Conservation (phyloP, 1,284 basidiomycete species). For the Boletus sp. region DNA sequence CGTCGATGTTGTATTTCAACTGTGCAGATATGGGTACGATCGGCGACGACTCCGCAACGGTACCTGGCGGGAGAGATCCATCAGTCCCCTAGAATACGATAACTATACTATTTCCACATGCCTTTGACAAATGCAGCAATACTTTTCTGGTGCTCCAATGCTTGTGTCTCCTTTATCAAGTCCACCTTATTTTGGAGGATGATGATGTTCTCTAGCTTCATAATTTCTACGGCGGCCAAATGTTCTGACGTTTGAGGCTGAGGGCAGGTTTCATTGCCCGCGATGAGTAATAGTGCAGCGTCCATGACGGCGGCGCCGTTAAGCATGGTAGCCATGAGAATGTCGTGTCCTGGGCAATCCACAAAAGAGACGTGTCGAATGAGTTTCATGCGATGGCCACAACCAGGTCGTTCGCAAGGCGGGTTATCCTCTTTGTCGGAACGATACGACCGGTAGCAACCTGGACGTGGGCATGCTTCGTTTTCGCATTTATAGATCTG, state of each 20-base stretch:
- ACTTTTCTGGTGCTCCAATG: conserved; percentile 91
- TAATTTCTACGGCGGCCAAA: conserved; percentile 98
- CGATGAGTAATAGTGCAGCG: conserved; percentile 92
- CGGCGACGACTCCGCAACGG: conserved; percentile 95
- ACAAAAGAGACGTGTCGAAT: conserved; percentile 97
- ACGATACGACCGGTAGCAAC: conserved; percentile 92
- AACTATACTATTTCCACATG: conserved; percentile 39
- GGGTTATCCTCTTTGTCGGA: conserved; percentile 95
- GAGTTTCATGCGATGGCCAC: conserved; percentile 89
- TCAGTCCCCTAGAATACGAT: conserved; percentile 2
- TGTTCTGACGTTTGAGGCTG: conserved; percentile 99
- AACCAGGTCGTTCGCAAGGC: conserved; percentile 91
- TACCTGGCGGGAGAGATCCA: conserved; percentile 57
- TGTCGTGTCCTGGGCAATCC: conserved; percentile 94
- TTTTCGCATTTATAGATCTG: conserved; percentile 99
- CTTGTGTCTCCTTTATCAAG: conserved; percentile 90
- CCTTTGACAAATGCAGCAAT: conserved; percentile 94
- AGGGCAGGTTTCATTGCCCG: conserved; percentile 98
- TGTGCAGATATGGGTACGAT: conserved; percentile 99
- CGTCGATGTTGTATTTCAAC: conserved; percentile 99
- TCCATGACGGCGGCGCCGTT: conserved; percentile 99
- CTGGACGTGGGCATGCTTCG: conserved; percentile 88
- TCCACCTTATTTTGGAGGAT: conserved; percentile 99
- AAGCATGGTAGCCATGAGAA: conserved; percentile 99
- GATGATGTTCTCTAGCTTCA: conserved; percentile 98